phyloP scores from a whole-genome alignment of 139 green algal species.

The Pycnococcus provasolii region DNA sequence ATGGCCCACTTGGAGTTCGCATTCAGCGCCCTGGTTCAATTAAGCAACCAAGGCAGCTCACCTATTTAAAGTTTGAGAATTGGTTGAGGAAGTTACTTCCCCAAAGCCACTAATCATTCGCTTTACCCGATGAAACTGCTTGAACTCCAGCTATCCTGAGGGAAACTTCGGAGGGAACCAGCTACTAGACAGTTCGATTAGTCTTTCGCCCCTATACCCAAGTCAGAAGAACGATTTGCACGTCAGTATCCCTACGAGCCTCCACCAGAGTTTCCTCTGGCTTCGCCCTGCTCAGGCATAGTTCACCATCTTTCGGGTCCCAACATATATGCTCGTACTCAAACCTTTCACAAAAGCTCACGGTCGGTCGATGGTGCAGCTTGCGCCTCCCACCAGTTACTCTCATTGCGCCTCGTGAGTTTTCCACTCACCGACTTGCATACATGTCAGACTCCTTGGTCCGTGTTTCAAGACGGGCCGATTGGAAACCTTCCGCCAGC shows the following conservation, averaged over 20 bases:
- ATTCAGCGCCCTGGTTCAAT: conserved; percentile 68
- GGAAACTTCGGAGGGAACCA: conserved; percentile 91
- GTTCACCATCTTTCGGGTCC: conserved; percentile 92
- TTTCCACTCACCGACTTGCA: conserved; percentile 78
- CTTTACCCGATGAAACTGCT: conserved; percentile 80
- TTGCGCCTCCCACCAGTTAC: conserved; percentile 60
- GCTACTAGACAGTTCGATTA: conserved; percentile 97
- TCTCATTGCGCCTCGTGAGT: conserved; percentile 83
- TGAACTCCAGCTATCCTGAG: conserved; percentile 78
- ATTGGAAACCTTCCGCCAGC: conserved; percentile 67
- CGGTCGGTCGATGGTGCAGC: conserved; percentile 75
- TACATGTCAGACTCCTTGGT: conserved; percentile 91
- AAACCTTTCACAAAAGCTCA: conserved; percentile 79
- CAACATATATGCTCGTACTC: conserved; percentile 77
- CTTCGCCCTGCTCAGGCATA: conserved; percentile 88
- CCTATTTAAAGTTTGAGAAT: conserved; percentile 96
- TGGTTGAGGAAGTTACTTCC: conserved; percentile 71
- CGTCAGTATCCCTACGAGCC: conserved; percentile 88
- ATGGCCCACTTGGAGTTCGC: conserved; percentile 76
- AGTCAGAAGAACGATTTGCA: conserved; percentile 94
- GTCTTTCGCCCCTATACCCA: conserved; percentile 96
- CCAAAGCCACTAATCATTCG: conserved; percentile 84
- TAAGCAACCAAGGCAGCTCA: conserved; percentile 67
- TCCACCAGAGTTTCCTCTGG: conserved; percentile 88
- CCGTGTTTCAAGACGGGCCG: conserved; percentile 90